Conservation (phyloP, 345 rosid species). For the Theobroma cacao region DNA sequence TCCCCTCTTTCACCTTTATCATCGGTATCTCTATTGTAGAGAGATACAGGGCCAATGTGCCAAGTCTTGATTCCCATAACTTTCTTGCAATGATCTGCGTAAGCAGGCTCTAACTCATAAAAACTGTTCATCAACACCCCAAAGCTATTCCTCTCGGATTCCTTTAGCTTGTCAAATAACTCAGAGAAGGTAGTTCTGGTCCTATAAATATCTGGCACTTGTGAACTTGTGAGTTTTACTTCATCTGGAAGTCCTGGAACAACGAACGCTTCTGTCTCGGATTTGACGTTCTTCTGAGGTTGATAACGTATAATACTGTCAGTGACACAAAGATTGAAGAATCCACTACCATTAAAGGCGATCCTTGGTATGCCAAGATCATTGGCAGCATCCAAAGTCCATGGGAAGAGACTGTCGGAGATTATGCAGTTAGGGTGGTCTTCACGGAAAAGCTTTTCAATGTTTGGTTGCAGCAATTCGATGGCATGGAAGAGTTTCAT, state of each 20-base stretch:
- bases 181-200: slow-evolving; percentile 12
- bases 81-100: slow-evolving; percentile 37
- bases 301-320: slow-evolving; percentile 8
- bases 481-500: slow-evolving; percentile 12
- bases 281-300: slow-evolving; percentile 16
- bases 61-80: slow-evolving; percentile 41
- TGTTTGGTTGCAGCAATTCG: slow-evolving; percentile 12
- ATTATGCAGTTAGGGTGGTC: slow-evolving; percentile 30
- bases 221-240: slow-evolving; percentile 24
- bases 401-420: slow-evolving; percentile 27
- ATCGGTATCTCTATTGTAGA: slow-evolving; percentile 14
- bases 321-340: slow-evolving; percentile 30
- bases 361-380: slow-evolving; percentile 31
- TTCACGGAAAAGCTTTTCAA: slow-evolving; percentile 19
- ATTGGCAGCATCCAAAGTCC: slow-evolving; percentile 19
- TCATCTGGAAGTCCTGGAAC: slow-evolving; percentile 35
- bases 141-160: slow-evolving; percentile 25
- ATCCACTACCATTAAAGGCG: slow-evolving; percentile 36
- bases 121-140: slow-evolving; percentile 43
- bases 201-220: slow-evolving; percentile 20
- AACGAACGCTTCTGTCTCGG: slow-evolving; percentile 25
- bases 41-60: slow-evolving; percentile 52
- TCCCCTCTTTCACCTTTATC: slow-evolving; percentile 46
- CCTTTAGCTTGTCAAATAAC: slow-evolving; percentile 12
- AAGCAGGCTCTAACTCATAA: slow-evolving; percentile 42